A percentile compares a stretch with the other conserved stretches of the same genome.
phyloP scores from a whole-genome alignment of 2,329 filamentous ascomycete species.

The Epichloe amarillans region DNA sequence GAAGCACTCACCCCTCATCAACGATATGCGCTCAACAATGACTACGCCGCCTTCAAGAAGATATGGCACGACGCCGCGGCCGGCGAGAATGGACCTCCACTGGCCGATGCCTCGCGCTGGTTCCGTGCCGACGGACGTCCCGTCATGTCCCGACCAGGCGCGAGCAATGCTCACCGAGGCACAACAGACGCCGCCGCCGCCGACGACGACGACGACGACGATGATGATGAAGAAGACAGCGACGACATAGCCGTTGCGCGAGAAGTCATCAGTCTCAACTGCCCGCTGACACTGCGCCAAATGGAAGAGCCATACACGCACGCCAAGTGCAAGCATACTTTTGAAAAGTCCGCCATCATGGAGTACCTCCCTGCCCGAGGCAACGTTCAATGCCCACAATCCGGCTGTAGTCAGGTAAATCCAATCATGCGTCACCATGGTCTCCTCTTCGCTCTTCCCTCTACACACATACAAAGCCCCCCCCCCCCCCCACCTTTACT shows the following conservation, averaged over 20 bases:
- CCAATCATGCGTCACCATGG: not conserved
- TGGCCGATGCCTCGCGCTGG: constrained; percentile 42
- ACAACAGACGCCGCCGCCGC: not conserved
- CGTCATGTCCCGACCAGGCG: constrained; percentile 17
- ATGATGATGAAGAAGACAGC: constrained; percentile 38
- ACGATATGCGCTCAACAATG: constrained; percentile 42
- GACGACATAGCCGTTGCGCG: constrained; percentile 56
- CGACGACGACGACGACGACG: constrained; percentile 7
- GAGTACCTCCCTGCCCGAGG: constrained; percentile 35
- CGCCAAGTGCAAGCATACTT: constrained; percentile 55
- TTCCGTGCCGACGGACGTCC: constrained; percentile 35
- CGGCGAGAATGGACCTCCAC: constrained; percentile 32
- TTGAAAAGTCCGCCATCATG: constrained; percentile 51
- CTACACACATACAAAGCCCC: not conserved
- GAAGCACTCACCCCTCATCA: constrained; percentile 25
- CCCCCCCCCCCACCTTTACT: not conserved
- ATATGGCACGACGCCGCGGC: constrained; percentile 41
- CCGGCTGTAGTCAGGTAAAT: constrained; percentile 47
- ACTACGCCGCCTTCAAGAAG: constrained; percentile 46
- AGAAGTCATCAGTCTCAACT: constrained; percentile 52
- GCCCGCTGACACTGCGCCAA: constrained; percentile 51
- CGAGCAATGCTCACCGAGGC: not conserved
- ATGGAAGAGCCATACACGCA: constrained; percentile 57
- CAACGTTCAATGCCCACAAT: constrained; percentile 45
- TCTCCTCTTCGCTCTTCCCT: not conserved